Base-by-base conservation (phyloP, 441 rosid species). In the Isatis lusitanica region DNA sequence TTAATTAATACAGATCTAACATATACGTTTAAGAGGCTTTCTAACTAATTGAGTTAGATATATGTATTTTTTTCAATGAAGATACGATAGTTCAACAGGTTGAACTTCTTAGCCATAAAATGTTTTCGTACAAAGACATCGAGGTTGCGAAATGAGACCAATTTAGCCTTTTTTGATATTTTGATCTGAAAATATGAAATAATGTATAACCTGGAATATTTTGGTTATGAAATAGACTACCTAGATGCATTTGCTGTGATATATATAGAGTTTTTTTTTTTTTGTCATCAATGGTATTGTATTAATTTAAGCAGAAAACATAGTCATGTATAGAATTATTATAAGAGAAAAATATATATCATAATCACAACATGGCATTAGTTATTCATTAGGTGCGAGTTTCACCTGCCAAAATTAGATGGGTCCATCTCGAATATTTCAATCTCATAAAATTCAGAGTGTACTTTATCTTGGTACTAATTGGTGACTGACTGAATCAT, bases 301-400 rank as follows among this genome's bases (percentile, higher is more conserved):
- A n/a, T n/a, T n/a, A n/a, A n/a, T n/a, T n/a, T n/a, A n/a, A n/a
- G n/a, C n/a, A n/a, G n/a, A n/a, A n/a, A n/a, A n/a, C n/a, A n/a
- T n/a, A n/a, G n/a, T n/a, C n/a, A n/a, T n/a, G n/a, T n/a, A n/a
- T n/a, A n/a, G 3, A 30, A 31, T 8, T n/a, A 9, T n/a, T n/a
- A 53, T 11, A 59, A 30, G 13, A 16, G 38, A 46, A 21, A 17
- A 16, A 30, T 51, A 50, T 6, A 64, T 9, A 21, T 39, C n/a
- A 42, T 52, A 18, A 30, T 13, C 16, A 64, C n/a, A n/a, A n/a
- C n/a, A 73, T 48, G 44, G 71, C 71, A 73, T 66, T 66, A 74
- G 42, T 58, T 57, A 73, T 46, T 17, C 40, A 52, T 71, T 74
- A 66, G 78, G 78, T 58, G 67, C n/a, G 24, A 65, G 43, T 74